These are phyloP conservation scores for Cucurbita argyrosperma DNA, from an alignment of 306 rosid species.

Conservation along the genomic window DNA sequence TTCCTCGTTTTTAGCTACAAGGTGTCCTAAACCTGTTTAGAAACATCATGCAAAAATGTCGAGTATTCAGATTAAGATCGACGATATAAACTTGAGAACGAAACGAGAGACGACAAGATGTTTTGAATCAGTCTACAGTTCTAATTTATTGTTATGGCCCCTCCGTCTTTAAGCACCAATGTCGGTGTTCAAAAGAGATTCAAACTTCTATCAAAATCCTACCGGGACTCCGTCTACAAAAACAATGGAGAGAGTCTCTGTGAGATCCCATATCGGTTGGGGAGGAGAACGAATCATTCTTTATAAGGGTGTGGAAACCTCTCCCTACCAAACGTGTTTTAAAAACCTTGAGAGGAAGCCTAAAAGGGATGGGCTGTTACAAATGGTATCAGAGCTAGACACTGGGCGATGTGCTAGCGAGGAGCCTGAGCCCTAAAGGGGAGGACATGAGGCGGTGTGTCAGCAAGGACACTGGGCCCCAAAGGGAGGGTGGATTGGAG, in stretches of 20 bases:
- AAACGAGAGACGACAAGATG: background rate
- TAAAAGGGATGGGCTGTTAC: too few relatives aligned
- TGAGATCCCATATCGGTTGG: too few relatives aligned
- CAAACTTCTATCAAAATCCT: background rate
- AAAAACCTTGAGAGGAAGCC: too few relatives aligned
- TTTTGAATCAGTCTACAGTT: background rate
- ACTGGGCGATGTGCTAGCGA: too few relatives aligned
- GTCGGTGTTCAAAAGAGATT: background rate
- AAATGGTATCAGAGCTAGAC: too few relatives aligned
- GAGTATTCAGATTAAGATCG: background rate
- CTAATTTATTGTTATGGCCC: background rate
- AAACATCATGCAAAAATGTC: background rate
- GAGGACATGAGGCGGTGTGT: too few relatives aligned
- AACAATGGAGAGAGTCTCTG: background rate
- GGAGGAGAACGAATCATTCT: too few relatives aligned
- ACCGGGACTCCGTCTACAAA: background rate
- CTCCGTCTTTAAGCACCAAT: background rate
- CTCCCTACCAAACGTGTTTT: too few relatives aligned
- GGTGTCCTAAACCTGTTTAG: constrained; percentile 47
- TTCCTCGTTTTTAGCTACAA: constrained; percentile 71
- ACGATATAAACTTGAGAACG: background rate
- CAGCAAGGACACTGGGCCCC: too few relatives aligned
- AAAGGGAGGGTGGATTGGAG: too few relatives aligned
- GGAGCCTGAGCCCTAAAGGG: too few relatives aligned
- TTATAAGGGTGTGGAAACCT: too few relatives aligned